These are phyloP conservation scores for Fusarium foetens DNA, from an alignment of 2,329 filamentous ascomycete species.

Conservation along the genomic window DNA sequence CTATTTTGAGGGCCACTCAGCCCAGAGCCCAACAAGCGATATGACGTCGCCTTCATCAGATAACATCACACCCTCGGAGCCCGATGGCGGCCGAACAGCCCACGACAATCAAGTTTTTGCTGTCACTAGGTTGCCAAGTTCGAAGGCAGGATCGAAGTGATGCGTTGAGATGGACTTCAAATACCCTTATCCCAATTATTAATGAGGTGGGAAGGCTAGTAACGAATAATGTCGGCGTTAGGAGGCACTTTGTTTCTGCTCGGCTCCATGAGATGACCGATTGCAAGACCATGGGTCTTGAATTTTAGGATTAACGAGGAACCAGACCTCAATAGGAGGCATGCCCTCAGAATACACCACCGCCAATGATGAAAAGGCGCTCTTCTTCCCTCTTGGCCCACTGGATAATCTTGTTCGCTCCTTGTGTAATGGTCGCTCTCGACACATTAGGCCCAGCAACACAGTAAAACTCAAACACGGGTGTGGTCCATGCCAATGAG, in stretches of 20 bases:
- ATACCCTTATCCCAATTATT: conserved; percentile 13
- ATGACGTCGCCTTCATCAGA: conserved; percentile 30
- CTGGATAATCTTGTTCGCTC: conserved; percentile 87
- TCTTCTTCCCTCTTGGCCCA: conserved; percentile 95
- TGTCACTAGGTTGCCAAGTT: conserved; percentile 24
- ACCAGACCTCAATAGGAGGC: conserved; percentile 32
- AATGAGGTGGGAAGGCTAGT: conserved; percentile 27
- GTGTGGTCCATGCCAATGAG: conserved; percentile 89
- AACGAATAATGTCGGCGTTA: conserved; percentile 43
- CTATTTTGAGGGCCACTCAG: conserved; percentile 33
- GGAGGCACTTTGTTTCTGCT: conserved; percentile 30
- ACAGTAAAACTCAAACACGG: conserved; percentile 92
- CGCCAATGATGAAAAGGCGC: conserved; percentile 94
- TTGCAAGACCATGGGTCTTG: conserved; percentile 24
- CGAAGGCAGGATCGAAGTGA: conserved; percentile 25
- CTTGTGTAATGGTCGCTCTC: conserved; percentile 76
- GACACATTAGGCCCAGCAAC: conserved; percentile 82
- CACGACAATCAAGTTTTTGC: conserved; percentile 23
- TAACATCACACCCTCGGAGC: conserved; percentile 28
- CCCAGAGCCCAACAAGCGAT: conserved; percentile 32
- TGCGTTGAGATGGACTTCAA: neutral
- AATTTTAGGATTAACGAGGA: conserved; percentile 35
- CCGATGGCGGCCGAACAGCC: conserved; percentile 14
- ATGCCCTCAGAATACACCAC: conserved; percentile 76
- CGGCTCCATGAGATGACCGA: conserved; percentile 30